Evolutionary conservation across 352 stramenopile species (phyloP), one percentile per base, ranked within the genome.

Genomic region (Phytophthora citricola): DNA sequence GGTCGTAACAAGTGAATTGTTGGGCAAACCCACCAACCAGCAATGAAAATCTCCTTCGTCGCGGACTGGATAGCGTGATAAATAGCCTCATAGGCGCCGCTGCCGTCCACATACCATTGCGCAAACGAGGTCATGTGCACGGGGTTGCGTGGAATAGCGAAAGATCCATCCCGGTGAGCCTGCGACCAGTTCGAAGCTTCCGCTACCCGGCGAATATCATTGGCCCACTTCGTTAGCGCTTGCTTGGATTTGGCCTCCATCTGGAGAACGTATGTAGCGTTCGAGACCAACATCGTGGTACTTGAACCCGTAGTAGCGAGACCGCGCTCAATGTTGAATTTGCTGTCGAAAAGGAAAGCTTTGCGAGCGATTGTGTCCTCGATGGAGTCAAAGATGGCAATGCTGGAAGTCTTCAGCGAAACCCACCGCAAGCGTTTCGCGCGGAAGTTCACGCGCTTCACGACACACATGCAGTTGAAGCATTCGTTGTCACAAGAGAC

Each of bases 31-130:
- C 92, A 97, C 92, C 92, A 98, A 4, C 87, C 91, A 9, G 89
- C 87, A 47, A 98, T 95, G 55, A 96, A 97, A 54, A 98, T 96
- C 68, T 97, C 81, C 58, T 90, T 93, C 44, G 62, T 85, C 4
- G 92, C 91, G 1, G 63, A 64, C 12, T 66, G 49, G 3, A 98
- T 75, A 5, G 59, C 81, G 24, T 90, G 70, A 53, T 87, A 90
- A 9, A 97, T 94, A 32, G 89, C 77, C 44, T 79, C 78, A 48
- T 91, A 96, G 2, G 88, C 76, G 45, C 81, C 77, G 17, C 81
- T 77, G n/a, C 88, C 88, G 62, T 96, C 88, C 7, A 94, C 85
- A 65, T 90, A 93, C 87, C 87, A 95, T 45, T 85, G 80, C 2
- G 86, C 87, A 12, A 83, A 90, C 12, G 85, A 90, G 9, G 70